phyloP scores from a whole-genome alignment of 352 stramenopile species.

The Phytophthora hybrid region DNA sequence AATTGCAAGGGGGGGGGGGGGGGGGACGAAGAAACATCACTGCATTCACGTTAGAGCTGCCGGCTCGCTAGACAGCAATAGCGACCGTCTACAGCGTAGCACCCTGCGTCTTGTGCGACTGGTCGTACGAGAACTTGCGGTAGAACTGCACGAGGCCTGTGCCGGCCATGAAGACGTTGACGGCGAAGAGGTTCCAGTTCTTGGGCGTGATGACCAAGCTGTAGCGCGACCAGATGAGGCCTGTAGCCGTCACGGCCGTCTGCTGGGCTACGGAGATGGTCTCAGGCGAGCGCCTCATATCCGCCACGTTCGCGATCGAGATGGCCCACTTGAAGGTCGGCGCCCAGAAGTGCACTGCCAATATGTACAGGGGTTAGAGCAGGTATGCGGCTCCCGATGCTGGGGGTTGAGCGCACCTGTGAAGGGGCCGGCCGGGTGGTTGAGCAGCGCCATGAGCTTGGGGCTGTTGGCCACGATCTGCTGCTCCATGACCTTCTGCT shows the following conservation, averaged over 20 bases:
- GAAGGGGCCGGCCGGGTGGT: constrained; percentile 88
- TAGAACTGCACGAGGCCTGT: constrained; percentile 86
- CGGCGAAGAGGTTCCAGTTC: constrained; percentile 92
- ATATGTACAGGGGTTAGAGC: too few relatives aligned
- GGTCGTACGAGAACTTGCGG: constrained; percentile 73
- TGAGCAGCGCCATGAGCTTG: constrained; percentile 64
- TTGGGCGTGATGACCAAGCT: constrained; percentile 88
- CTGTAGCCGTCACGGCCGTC: constrained; percentile 73
- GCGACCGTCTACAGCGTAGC: background rate
- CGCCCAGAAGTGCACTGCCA: constrained; percentile 88
- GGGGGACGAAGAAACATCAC: constrained; percentile 16
- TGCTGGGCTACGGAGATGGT: constrained; percentile 84
- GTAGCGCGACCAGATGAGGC: constrained; percentile 93
- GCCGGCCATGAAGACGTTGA: constrained; percentile 89
- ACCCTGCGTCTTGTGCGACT: constrained; percentile 1
- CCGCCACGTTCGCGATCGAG: constrained; percentile 86
- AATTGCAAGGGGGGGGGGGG: too few relatives aligned
- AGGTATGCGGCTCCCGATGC: constrained; percentile 44
- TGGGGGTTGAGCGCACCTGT: constrained; percentile 36
- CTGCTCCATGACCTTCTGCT: constrained; percentile 72
- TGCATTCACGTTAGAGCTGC: constrained; percentile 20
- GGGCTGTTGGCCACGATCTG: constrained; percentile 72
- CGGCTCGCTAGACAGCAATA: constrained; percentile 8
- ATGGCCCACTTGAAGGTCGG: constrained; percentile 91
- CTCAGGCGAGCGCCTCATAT: constrained; percentile 84